Evolutionary conservation across 129 eudicot genomes (phyloP).

Genomic region (Saussurea involucrata): DNA sequence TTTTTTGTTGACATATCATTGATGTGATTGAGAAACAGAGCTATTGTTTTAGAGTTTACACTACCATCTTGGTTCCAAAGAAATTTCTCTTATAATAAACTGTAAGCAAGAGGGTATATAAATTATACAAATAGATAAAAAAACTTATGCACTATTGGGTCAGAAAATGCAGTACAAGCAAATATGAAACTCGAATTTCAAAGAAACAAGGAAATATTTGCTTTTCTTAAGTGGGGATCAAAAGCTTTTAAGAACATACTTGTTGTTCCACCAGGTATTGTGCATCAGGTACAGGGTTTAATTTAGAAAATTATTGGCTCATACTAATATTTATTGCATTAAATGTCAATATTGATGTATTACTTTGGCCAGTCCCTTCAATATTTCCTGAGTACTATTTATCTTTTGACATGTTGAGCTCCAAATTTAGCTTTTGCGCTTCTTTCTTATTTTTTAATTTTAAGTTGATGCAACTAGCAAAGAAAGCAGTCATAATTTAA

Average conservation of each 20-base stretch:
- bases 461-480: not conserved
- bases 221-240: constrained; percentile 93
- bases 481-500: not conserved
- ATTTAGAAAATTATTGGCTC: not conserved
- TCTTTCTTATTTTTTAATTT: not conserved
- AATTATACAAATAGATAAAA: too few species aligned
- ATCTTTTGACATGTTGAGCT: not conserved
- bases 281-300: constrained; percentile 69
- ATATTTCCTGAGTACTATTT: not conserved
- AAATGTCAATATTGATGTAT: too few species aligned
- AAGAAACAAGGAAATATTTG: constrained; percentile 92
- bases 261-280: constrained; percentile 99
- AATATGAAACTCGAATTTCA: too few species aligned
- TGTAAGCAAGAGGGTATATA: not conserved
- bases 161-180: too few species aligned
- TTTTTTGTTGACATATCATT: not conserved
- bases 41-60: not conserved
- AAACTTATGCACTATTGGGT: too few species aligned
- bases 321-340: too few species aligned
- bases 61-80: not conserved
- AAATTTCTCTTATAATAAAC: not conserved
- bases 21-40: not conserved
- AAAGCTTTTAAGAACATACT: constrained; percentile 92
- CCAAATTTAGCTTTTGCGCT: not conserved
- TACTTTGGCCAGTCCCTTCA: not conserved